Evolutionary conservation across 192 early-diverging fungal species (phyloP).

Genomic region (Coemansia sp.): DNA sequence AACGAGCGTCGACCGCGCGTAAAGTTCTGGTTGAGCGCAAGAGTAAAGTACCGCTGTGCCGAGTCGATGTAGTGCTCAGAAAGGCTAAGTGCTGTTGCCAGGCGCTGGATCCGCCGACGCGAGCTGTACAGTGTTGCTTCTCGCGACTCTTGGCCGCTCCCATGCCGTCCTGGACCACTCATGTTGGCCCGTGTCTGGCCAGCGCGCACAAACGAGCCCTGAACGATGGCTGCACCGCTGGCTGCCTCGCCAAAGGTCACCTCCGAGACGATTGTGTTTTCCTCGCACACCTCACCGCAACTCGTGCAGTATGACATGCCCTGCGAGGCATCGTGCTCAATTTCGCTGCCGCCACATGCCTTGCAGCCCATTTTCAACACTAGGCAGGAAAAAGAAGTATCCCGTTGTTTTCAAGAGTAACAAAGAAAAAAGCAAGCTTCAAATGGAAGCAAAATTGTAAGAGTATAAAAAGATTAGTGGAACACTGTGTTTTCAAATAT

Average conservation of each 20-base stretch:
- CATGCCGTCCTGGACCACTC: conserved; percentile 46
- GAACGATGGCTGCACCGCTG: conserved; percentile 81
- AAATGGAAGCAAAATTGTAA: too few species aligned
- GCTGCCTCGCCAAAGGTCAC: conserved; percentile 86
- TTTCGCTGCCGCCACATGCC: conserved; percentile 61
- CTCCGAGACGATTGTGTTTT: conserved; percentile 92
- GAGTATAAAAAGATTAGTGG: too few species aligned
- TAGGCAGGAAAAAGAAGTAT: too few species aligned
- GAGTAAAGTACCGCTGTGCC: conserved; percentile 83
- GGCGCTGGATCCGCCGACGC: conserved; percentile 68
- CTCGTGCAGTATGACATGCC: conserved; percentile 73
- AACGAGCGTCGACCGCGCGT: conserved; percentile 78
- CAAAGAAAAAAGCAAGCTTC: too few species aligned
- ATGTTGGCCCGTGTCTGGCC: conserved; percentile 62
- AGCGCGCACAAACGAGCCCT: conserved; percentile 71
- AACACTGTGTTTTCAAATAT: too few species aligned
- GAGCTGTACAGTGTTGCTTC: conserved; percentile 74
- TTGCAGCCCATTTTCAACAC: conserved; percentile 57
- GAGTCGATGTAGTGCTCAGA: conserved; percentile 75
- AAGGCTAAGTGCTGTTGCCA: conserved; percentile 74
- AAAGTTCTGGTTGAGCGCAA: conserved; percentile 80
- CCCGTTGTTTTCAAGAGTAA: too few species aligned
- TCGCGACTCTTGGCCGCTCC: conserved; percentile 64
- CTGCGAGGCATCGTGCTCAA: conserved; percentile 69
- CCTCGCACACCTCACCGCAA: conserved; percentile 81